Base-by-base conservation (phyloP, 208 protist genomes). In the Endotrypanum monterogeii region DNA sequence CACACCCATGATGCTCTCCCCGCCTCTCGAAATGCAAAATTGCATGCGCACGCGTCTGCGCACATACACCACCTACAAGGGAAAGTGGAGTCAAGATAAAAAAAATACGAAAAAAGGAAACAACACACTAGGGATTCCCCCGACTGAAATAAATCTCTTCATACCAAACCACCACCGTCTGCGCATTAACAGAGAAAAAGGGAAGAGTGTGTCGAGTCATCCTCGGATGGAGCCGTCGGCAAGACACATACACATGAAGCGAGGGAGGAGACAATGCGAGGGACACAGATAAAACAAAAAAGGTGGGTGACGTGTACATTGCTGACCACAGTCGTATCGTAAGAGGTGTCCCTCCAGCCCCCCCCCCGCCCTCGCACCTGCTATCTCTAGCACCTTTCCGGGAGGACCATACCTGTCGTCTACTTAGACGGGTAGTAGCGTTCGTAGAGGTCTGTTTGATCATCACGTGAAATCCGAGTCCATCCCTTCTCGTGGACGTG, bases 401-500 rank as follows among this genome's bases (percentile, higher is more conserved):
- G 44, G n/a, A 3, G 41, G 2, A n/a, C 16, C 14, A 14, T 30
- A 37, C 28, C 25, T 32, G 12, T 11, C 23, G 35, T 41, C 65
- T 76, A 81, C 9, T 75, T 30, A 11, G 23, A 57, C 3, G 89
- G 72, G 68, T 87, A 91, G 82, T 97, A 97, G 25, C 84, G 91
- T 30, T 91, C 74, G 80, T 87, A 96, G 32, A 98, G 84, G 52
- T 94, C 84, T 23, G 90, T 97, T 78, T 96, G 90, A 78, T 99
- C 96, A 70, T 98, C 94, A 44, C 94, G 88, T 18, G 93, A 98
- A 71, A 99, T 95, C 75, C 98, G 94, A 23, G 89, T 95, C 98
- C 98, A 99, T 74, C 98, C 98, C 41, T 98, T 87, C 58, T 88
- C 58, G 73, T 98, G 84, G 28, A 99, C 91, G 85, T 98, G 97